phyloP scores from a whole-genome alignment of 805 yeast genomes.

The Teunomyces panamensis region DNA sequence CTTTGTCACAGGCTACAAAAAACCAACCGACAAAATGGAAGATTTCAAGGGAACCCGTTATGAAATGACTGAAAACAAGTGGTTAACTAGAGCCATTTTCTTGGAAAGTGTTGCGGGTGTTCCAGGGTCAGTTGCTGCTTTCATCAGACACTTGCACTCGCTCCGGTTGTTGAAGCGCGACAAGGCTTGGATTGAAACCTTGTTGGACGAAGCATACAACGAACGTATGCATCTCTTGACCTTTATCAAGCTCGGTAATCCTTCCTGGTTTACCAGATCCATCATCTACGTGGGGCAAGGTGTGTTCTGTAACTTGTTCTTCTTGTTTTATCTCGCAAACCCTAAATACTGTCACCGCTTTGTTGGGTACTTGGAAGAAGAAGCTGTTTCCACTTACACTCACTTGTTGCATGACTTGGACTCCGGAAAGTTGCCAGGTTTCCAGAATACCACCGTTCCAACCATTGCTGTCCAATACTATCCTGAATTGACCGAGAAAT shows the following conservation, averaged over 20 bases:
- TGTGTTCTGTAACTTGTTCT: constrained; percentile 64
- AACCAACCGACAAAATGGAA: constrained; percentile 38
- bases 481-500: constrained; percentile 48
- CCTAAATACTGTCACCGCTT: constrained; percentile 72
- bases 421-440: constrained; percentile 46
- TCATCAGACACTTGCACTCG: constrained; percentile 65
- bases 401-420: constrained; percentile 56
- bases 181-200: constrained; percentile 72
- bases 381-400: constrained; percentile 68
- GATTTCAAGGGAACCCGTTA: constrained; percentile 39
- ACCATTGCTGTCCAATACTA: constrained; percentile 63
- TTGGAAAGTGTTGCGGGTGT: constrained; percentile 74
- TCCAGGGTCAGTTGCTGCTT: constrained; percentile 78
- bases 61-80: constrained; percentile 58
- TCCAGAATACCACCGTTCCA: constrained; percentile 47
- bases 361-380: constrained; percentile 77
- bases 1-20: constrained; percentile 60
- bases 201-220: constrained; percentile 72
- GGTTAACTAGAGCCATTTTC: constrained; percentile 62
- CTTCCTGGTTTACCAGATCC: constrained; percentile 53
- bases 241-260: constrained; percentile 61
- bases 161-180: constrained; percentile 61
- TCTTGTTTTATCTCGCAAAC: constrained; percentile 52
- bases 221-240: constrained; percentile 76
- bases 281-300: constrained; percentile 67